phyloP scores from a whole-genome alignment of 2,329 filamentous ascomycete genomes.

The Fusarium citri region DNA sequence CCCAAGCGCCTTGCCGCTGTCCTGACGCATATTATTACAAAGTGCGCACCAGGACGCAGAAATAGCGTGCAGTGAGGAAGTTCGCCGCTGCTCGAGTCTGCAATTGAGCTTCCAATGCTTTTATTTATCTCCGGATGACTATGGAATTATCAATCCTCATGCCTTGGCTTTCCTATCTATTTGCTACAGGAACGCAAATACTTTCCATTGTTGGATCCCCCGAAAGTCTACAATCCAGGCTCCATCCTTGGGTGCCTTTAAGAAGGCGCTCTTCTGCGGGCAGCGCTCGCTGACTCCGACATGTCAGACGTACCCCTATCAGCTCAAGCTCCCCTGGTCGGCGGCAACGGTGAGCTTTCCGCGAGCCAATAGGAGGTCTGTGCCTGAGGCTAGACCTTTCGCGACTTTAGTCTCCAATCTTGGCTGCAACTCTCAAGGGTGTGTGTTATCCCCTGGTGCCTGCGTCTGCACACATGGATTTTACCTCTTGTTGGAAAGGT shows the following conservation, averaged over 20 bases:
- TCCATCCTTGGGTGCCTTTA: slow-evolving; percentile 2
- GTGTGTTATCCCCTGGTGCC: slow-evolving; percentile 26
- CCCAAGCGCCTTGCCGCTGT: neutral
- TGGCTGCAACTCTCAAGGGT: slow-evolving; percentile 30
- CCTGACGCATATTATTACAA: neutral
- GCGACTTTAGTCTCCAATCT: slow-evolving; percentile 8
- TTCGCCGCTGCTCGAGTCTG: neutral
- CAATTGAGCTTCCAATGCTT: neutral
- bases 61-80: neutral
- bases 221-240: neutral
- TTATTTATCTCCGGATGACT: neutral
- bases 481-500: slow-evolving; percentile 37
- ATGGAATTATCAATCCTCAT: neutral
- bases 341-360: slow-evolving; percentile 43
- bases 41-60: neutral
- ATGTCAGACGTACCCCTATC: slow-evolving; percentile 25
- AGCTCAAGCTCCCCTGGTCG: slow-evolving; percentile 9
- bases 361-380: slow-evolving; percentile 55
- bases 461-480: slow-evolving; percentile 25
- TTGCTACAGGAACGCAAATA: neutral
- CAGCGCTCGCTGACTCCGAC: slow-evolving; percentile 23
- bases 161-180: neutral
- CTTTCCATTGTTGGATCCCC: neutral
- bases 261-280: slow-evolving; percentile 24
- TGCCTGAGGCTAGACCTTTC: slow-evolving; percentile 54